Conservation (phyloP, 192 early-diverging fungal genomes). For the Coemansia sp. region DNA sequence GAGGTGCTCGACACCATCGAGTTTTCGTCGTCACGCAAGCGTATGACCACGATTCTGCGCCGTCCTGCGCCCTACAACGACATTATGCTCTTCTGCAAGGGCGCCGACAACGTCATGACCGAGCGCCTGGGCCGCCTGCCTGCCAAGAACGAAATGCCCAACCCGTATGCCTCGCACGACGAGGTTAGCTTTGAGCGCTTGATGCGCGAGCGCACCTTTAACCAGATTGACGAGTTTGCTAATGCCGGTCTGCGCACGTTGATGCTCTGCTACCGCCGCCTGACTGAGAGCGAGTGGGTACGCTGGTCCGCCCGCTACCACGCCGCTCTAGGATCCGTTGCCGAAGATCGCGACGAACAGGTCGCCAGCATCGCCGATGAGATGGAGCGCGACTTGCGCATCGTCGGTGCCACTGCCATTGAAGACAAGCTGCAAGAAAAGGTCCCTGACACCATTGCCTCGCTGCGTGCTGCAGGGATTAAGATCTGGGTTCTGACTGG, state of each 20-base stretch:
- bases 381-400: conserved; percentile 74
- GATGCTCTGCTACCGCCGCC: conserved; percentile 73
- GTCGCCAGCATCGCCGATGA: conserved; percentile 73
- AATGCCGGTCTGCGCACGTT: conserved; percentile 79
- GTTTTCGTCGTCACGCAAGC: conserved; percentile 91
- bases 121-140: conserved; percentile 60
- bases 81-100: conserved; percentile 86
- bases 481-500: conserved; percentile 97
- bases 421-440: conserved; percentile 98
- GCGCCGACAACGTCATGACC: conserved; percentile 91
- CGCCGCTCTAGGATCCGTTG: conserved; percentile 63
- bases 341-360: conserved; percentile 77
- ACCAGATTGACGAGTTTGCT: conserved; percentile 84
- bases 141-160: conserved; percentile 57
- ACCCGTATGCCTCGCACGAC: conserved; percentile 24
- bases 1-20: conserved; percentile 71
- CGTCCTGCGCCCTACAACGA: conserved; percentile 59
- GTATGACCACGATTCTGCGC: conserved; percentile 90
- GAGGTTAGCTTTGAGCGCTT: conserved; percentile 56
- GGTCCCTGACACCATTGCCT: conserved; percentile 89
- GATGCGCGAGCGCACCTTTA: conserved; percentile 64
- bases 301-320: conserved; percentile 71
- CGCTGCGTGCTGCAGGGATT: conserved; percentile 79
- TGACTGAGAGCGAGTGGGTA: conserved; percentile 68
- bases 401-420: conserved; percentile 96